Evolutionary conservation across 2,329 filamentous ascomycete genomes (phyloP).

Genomic region (Sporothrix pallida): DNA sequence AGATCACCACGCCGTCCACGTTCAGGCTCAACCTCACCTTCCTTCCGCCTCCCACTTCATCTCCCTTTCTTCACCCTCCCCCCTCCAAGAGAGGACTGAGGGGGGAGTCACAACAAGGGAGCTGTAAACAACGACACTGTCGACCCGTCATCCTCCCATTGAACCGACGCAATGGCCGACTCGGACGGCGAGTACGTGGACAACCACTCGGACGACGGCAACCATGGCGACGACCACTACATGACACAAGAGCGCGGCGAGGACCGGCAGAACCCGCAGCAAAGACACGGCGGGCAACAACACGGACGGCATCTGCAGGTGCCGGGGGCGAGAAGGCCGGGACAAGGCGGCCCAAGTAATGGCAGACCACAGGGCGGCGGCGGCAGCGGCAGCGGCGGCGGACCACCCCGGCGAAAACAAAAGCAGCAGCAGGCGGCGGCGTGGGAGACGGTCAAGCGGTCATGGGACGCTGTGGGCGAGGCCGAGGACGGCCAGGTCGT

Average conservation of each 20-base stretch:
- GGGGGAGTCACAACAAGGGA: not conserved
- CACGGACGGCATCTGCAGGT: slow-evolving; percentile 41
- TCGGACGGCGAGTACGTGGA: slow-evolving; percentile 75
- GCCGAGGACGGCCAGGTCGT: slow-evolving; percentile 79
- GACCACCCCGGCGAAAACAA: slow-evolving; percentile 37
- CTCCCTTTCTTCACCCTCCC: slow-evolving; percentile 19
- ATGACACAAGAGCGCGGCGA: slow-evolving; percentile 45
- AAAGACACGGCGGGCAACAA: slow-evolving; percentile 34
- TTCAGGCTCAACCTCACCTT: not conserved
- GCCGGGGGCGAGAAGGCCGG: slow-evolving; percentile 1
- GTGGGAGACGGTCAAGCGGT: slow-evolving; percentile 70
- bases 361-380: not conserved
- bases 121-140: not conserved
- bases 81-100: slow-evolving; percentile 28
- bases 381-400: slow-evolving; percentile 22
- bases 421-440: slow-evolving; percentile 53
- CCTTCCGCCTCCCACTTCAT: not conserved
- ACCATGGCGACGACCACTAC: slow-evolving; percentile 62
- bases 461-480: slow-evolving; percentile 77
- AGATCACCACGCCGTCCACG: not conserved
- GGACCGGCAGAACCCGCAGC: slow-evolving; percentile 27
- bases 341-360: not conserved
- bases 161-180: slow-evolving; percentile 63
- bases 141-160: not conserved
- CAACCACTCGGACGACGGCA: slow-evolving; percentile 70